phyloP scores from a whole-genome alignment of 176 grass and related monocot genomes.

The Carex littledalei region DNA sequence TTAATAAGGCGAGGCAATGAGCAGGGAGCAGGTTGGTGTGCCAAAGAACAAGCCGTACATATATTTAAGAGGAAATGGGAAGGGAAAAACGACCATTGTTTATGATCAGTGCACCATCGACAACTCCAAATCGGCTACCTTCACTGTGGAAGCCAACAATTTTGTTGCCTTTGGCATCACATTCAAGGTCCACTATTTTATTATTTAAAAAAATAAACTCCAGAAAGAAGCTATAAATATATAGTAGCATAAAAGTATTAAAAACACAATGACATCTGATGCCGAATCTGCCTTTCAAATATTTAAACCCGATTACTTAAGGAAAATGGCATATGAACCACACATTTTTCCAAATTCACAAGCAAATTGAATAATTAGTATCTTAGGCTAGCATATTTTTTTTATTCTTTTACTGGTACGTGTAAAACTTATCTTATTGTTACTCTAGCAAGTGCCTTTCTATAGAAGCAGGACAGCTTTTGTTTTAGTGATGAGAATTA shows the following conservation, averaged over 20 bases:
- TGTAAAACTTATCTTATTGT: background rate
- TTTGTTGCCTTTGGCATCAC: slow-evolving; percentile 69
- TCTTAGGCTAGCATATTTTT: background rate
- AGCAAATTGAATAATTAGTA: background rate
- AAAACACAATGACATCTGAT: background rate
- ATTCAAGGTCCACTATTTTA: slow-evolving; percentile 47
- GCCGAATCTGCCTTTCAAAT: background rate
- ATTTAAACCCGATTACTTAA: background rate
- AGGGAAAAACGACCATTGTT: slow-evolving; percentile 53
- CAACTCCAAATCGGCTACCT: slow-evolving; percentile 58
- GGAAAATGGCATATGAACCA: background rate
- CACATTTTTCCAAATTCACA: background rate
- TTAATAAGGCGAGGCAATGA: background rate
- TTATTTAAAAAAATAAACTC: background rate
- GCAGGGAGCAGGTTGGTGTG: slow-evolving; percentile 63
- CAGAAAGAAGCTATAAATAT: background rate
- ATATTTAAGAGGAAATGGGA: slow-evolving; percentile 73
- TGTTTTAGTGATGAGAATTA: background rate
- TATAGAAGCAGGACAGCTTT: background rate
- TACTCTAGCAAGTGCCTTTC: background rate
- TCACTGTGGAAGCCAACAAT: slow-evolving; percentile 53
- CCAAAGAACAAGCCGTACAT: slow-evolving; percentile 64
- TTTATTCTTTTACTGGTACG: background rate
- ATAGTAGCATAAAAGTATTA: background rate
- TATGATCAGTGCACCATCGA: slow-evolving; percentile 39